Evolutionary conservation across 805 yeast species (phyloP).

Genomic region (Maudiozyma barnettii): DNA sequence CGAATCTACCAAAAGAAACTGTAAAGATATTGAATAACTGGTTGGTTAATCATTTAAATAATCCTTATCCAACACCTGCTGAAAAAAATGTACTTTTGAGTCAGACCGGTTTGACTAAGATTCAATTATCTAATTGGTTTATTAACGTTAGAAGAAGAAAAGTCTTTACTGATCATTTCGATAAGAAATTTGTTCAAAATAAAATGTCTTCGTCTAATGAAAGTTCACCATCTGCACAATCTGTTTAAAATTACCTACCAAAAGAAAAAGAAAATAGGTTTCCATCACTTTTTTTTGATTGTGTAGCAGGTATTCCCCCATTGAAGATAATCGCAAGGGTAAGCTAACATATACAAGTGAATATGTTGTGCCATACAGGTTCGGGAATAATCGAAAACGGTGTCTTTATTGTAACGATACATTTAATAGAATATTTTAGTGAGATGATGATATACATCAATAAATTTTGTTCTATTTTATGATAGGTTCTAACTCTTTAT

Average conservation of each 20-base stretch:
- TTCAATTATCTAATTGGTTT: slow-evolving; percentile 80
- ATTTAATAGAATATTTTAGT: too few species aligned
- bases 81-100: slow-evolving; percentile 63
- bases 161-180: slow-evolving; percentile 33
- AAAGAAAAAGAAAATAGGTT: neutral
- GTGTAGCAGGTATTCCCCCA: too few species aligned
- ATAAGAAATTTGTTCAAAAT: slow-evolving; percentile 1
- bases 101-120: slow-evolving; percentile 69
- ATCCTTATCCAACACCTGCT: slow-evolving; percentile 76
- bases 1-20: slow-evolving; percentile 71
- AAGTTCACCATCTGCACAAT: neutral
- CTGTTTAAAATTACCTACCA: neutral
- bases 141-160: slow-evolving; percentile 78
- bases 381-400: too few species aligned
- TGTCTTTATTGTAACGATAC: too few species aligned
- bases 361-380: too few species aligned
- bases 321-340: too few species aligned
- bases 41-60: slow-evolving; percentile 64
- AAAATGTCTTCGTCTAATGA: neutral
- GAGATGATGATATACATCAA: neutral
- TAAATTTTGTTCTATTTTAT: neutral
- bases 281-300: too few species aligned
- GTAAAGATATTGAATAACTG: slow-evolving; percentile 63
- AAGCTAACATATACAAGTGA: too few species aligned
- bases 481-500: neutral